A percentile compares a stretch with the other conserved stretches of the same genome.
These are phyloP conservation scores for Talaromyces borbonicus DNA, from an alignment of 495 filamentous ascomycete genomes.

Conservation along the genomic window DNA sequence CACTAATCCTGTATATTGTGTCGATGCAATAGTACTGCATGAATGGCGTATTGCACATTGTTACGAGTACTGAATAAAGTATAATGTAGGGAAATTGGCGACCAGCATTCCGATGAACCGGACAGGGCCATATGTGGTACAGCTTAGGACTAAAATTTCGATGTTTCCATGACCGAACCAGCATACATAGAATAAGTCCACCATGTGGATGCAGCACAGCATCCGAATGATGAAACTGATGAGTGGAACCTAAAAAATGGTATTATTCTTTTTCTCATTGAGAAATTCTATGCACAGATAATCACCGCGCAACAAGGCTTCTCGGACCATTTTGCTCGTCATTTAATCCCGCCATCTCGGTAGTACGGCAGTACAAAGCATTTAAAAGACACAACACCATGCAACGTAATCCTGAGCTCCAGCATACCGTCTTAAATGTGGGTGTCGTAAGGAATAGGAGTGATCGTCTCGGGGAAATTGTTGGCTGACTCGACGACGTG, in stretches of 20 bases:
- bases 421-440: conserved; percentile 68
- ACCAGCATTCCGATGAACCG: too few relatives aligned
- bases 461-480: conserved; percentile 81
- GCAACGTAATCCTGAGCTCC: too few relatives aligned
- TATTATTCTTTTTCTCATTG: conserved; percentile 41
- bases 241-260: conserved; percentile 28
- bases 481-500: conserved; percentile 65
- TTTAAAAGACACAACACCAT: conserved; percentile 37
- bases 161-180: too few relatives aligned
- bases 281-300: conserved; percentile 43
- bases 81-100: too few relatives aligned
- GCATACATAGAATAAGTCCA: too few relatives aligned
- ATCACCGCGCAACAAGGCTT: conserved; percentile 25
- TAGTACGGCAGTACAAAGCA: conserved; percentile 23
- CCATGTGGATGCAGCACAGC: too few relatives aligned
- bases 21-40: too few relatives aligned
- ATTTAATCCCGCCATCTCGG: conserved; percentile 33
- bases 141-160: too few relatives aligned
- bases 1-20: too few relatives aligned
- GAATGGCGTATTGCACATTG: too few relatives aligned
- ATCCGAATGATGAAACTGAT: not conserved
- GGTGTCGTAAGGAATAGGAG: conserved; percentile 91
- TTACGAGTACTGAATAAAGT: too few relatives aligned
- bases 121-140: too few relatives aligned
- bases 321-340: conserved; percentile 18